Evolutionary conservation across 1,284 basidiomycete genomes (phyloP).

Genomic region (Ceratobasidium sp.): DNA sequence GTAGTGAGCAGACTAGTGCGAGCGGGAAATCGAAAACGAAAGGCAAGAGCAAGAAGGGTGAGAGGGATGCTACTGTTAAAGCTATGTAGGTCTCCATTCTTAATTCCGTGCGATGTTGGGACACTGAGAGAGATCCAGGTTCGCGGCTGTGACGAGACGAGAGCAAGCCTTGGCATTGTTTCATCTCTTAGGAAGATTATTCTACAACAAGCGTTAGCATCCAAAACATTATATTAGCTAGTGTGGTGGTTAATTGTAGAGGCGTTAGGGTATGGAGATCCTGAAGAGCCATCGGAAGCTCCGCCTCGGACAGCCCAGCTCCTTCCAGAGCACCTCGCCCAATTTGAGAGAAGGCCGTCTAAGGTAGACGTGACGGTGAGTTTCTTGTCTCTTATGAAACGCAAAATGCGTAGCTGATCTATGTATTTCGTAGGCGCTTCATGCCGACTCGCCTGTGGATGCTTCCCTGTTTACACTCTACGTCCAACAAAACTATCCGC

Average conservation of each 20-base stretch:
- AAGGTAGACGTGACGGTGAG: slow-evolving; percentile 86
- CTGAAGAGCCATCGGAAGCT: slow-evolving; percentile 67
- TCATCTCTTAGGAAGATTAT: slow-evolving; percentile 91
- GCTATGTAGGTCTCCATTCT: slow-evolving; percentile 55
- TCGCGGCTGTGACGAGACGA: slow-evolving; percentile 82
- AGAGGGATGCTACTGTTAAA: slow-evolving; percentile 46
- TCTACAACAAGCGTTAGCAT: slow-evolving; percentile 94
- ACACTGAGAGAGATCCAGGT: slow-evolving; percentile 55
- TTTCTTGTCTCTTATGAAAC: no score
- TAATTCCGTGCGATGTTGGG: no score
- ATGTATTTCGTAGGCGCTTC: slow-evolving; percentile 73
- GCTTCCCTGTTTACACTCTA: slow-evolving; percentile 90
- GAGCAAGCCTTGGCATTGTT: slow-evolving; percentile 92
- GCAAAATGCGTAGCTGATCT: no score
- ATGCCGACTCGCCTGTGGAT: slow-evolving; percentile 91
- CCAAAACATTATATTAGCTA: neutral
- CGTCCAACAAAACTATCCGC: slow-evolving; percentile 92
- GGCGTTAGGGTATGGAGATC: slow-evolving; percentile 76
- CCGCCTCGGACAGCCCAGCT: slow-evolving; percentile 66
- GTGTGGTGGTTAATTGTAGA: neutral
- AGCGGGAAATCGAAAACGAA: slow-evolving; percentile 54
- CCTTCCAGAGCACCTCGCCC: slow-evolving; percentile 67
- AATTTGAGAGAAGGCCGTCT: slow-evolving; percentile 77
- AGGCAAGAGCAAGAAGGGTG: slow-evolving; percentile 57
- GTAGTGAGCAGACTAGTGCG: slow-evolving; percentile 55